Evolutionary conservation across 2,329 filamentous ascomycete genomes (phyloP).

Genomic region (Macrophomina tecta): DNA sequence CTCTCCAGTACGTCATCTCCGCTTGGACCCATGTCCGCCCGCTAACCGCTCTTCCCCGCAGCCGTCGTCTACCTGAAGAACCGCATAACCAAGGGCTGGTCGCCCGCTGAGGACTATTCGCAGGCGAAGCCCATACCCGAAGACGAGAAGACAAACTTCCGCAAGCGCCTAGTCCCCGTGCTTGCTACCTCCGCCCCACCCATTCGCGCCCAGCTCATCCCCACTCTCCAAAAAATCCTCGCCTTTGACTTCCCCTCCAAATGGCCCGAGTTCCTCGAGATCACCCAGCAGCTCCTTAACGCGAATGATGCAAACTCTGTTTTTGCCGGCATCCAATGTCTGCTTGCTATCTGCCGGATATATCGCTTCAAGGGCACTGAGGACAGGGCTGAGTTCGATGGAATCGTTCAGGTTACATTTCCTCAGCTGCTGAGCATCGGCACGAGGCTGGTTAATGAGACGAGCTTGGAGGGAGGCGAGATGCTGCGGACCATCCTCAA

Average conservation of each 20-base stretch:
- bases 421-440: slow-evolving; percentile 86
- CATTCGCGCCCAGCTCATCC: slow-evolving; percentile 90
- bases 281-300: slow-evolving; percentile 86
- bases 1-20: slow-evolving; percentile 76
- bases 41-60: slow-evolving; percentile 51
- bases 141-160: slow-evolving; percentile 84
- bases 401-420: slow-evolving; percentile 90
- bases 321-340: slow-evolving; percentile 90
- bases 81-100: slow-evolving; percentile 91
- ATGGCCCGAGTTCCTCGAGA: slow-evolving; percentile 94
- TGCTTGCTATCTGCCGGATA: slow-evolving; percentile 91
- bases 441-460: slow-evolving; percentile 86
- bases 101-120: slow-evolving; percentile 74
- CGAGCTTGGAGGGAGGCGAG: slow-evolving; percentile 91
- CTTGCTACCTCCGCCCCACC: slow-evolving; percentile 80
- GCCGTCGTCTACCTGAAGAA: slow-evolving; percentile 99
- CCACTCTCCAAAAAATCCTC: slow-evolving; percentile 93
- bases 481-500: slow-evolving; percentile 96
- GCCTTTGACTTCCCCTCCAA: slow-evolving; percentile 92
- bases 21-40: slow-evolving; percentile 16
- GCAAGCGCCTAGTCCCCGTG: slow-evolving; percentile 86
- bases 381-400: slow-evolving; percentile 85
- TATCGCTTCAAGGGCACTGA: slow-evolving; percentile 93
- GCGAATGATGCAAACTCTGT: slow-evolving; percentile 86
- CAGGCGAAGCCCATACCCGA: slow-evolving; percentile 80